Conservation (phyloP, 2,329 filamentous ascomycete genomes). For the Keithomyces neogunnii region DNA sequence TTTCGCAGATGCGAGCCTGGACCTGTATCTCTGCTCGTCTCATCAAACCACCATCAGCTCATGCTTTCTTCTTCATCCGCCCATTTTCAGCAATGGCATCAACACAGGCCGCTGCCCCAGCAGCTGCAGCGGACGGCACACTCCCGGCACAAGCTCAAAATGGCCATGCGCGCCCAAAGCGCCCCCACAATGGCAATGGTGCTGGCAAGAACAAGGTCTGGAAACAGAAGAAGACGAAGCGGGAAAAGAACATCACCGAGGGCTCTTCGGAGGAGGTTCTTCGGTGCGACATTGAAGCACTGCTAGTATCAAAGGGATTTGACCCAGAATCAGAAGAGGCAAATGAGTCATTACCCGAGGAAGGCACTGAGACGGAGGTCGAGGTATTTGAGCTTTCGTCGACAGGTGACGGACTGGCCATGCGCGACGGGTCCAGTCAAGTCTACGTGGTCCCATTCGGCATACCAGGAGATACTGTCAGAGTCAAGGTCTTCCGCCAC, state of each 20-base stretch:
- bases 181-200: constrained; percentile 3
- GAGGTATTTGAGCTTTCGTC: constrained; percentile 79
- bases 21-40: neutral
- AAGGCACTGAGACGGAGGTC: constrained; percentile 70
- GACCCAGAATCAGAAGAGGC: constrained; percentile 9
- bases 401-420: constrained; percentile 81
- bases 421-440: constrained; percentile 52
- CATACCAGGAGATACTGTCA: constrained; percentile 73
- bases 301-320: constrained; percentile 36
- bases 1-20: constrained; percentile 10
- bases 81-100: constrained; percentile 9
- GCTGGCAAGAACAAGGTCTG: constrained; percentile 7
- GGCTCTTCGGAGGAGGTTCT: constrained; percentile 61
- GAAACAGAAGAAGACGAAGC: constrained; percentile 46
- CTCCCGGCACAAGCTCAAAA: neutral
- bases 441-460: constrained; percentile 86
- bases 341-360: constrained; percentile 46
- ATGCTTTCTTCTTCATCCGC: neutral
- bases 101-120: constrained; percentile 2
- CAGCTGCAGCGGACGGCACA: neutral
- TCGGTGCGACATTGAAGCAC: constrained; percentile 49
- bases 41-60: neutral
- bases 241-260: constrained; percentile 50
- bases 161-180: constrained; percentile 1
- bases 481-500: constrained; percentile 72